A percentile compares a stretch with the other conserved stretches of the same genome.
Evolutionary conservation across 768 basidiomycete genomes (phyloP).

Genomic region (Xanthoconium purpureum): DNA sequence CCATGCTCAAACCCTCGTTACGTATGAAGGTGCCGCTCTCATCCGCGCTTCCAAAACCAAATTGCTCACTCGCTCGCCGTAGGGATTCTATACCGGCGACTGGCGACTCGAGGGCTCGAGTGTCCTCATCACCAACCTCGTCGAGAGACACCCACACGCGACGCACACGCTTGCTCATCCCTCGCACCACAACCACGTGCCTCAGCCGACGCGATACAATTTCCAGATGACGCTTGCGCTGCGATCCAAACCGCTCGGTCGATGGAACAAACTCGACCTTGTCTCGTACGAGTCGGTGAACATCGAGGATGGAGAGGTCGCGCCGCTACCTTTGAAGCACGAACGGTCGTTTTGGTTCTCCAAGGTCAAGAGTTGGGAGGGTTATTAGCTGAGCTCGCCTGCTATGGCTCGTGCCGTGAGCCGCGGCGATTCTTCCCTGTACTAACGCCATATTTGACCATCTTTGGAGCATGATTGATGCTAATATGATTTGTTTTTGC

Average conservation of each 20-base stretch:
- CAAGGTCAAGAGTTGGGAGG: conserved; percentile 70
- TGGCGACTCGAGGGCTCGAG: conserved; percentile 68
- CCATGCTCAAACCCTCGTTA: conserved; percentile 68
- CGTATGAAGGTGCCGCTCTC: conserved; percentile 61
- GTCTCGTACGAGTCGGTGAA: conserved; percentile 72
- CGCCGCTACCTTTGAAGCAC: conserved; percentile 70
- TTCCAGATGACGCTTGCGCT: conserved; percentile 74
- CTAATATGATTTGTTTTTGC: no score
- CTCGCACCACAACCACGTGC: conserved; percentile 6
- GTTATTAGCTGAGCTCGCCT: conserved; percentile 11
- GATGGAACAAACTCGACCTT: conserved; percentile 82
- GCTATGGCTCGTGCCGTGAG: background rate
- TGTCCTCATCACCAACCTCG: conserved; percentile 60
- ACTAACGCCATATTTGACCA: background rate
- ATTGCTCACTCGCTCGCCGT: conserved; percentile 2
- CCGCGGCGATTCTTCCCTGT: background rate
- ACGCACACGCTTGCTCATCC: conserved; percentile 1
- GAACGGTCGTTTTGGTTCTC: conserved; percentile 95
- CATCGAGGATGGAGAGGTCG: conserved; percentile 68
- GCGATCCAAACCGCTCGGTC: conserved; percentile 69
- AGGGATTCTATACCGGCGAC: conserved; percentile 72
- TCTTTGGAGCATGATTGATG: background rate
- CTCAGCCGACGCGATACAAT: conserved; percentile 46
- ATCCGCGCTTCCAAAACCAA: background rate
- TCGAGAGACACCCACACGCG: conserved; percentile 38